Base-by-base conservation (phyloP, 345 rosid genomes). In the Rhodamnia rubescens region DNA sequence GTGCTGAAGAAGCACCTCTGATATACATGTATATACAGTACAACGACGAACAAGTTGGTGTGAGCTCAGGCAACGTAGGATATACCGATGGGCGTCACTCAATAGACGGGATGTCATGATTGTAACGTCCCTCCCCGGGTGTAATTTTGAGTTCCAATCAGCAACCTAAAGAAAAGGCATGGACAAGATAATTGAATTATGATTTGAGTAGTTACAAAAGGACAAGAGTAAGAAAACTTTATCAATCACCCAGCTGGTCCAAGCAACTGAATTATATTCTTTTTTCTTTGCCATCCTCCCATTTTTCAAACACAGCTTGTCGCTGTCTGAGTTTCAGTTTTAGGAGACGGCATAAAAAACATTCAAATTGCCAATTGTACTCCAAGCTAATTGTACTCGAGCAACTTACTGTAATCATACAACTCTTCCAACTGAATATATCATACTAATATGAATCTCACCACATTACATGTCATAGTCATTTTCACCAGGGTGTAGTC, bases 51-150 rank as follows among this genome's bases (percentile, higher is more conserved):
- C 91, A 87, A 88, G 88, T 86, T 87, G 87, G 86, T 93, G 96
- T 16, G 92, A 87, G 89, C 92, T 91, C 85, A 97, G 88, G 90
- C 98, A 95, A 69, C 98, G 96, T 81, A 97, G 85, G 85, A 94
- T 93, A 90, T 95, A 95, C 51, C 99, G 94, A 93, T 97, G 99
- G 83, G 98, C 94, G 90, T 97, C 98, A 51, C 95, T 97, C 56
- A 97, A 89, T 78, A 97, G 90, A 84, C 94, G 93, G 87, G 98
- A 97, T 61, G 96, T 95, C 89, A 95, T 90, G 90, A 95, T 91
- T 83, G 91, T 94, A 88, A 95, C 61, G 90, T 90, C 93, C 52
- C 88, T 91, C 13, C 92, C 90, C 57, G 90, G 85, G 86, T 86
- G 91, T 84, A 85, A 82, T 84, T 88, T 91, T 75, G 95, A 90